phyloP scores from a whole-genome alignment of 202 grass and related monocot species.

The Hordeum pubiflorum region DNA sequence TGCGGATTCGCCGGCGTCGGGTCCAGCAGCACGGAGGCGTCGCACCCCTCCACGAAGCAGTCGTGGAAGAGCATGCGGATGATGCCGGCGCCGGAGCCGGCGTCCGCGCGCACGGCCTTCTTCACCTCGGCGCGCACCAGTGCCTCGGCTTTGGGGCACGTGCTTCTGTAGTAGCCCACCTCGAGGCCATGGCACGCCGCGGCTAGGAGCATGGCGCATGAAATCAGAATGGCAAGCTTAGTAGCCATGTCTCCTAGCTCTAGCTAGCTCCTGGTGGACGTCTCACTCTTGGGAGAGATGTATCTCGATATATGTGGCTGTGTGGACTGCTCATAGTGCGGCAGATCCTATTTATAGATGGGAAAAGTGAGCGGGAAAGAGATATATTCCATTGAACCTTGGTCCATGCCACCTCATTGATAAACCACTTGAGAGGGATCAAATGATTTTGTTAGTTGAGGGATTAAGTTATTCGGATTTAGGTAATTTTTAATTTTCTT shows the following conservation, averaged over 20 bases:
- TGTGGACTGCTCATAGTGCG: not conserved
- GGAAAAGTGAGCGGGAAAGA: not conserved
- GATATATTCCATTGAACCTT: too few species aligned
- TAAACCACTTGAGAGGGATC: too few species aligned
- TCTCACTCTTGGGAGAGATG: not conserved
- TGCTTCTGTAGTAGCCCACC: constrained; percentile 20
- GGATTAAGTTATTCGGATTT: too few species aligned
- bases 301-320: not conserved
- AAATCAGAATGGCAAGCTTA: not conserved
- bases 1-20: constrained; percentile 7
- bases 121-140: constrained; percentile 7
- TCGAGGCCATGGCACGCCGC: constrained; percentile 1
- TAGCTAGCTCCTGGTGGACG: not conserved
- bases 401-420: too few species aligned
- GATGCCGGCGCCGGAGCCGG: constrained; percentile 40
- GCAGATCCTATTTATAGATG: not conserved
- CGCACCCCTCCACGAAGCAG: constrained; percentile 64
- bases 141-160: constrained; percentile 1
- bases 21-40: constrained; percentile 29
- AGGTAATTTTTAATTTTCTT: too few species aligned
- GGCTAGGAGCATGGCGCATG: not conserved
- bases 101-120: not conserved
- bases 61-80: constrained; percentile 81
- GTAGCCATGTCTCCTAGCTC: not conserved
- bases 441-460: too few species aligned